phyloP scores from a whole-genome alignment of 2,329 filamentous ascomycete species.

The Alternaria sp. region DNA sequence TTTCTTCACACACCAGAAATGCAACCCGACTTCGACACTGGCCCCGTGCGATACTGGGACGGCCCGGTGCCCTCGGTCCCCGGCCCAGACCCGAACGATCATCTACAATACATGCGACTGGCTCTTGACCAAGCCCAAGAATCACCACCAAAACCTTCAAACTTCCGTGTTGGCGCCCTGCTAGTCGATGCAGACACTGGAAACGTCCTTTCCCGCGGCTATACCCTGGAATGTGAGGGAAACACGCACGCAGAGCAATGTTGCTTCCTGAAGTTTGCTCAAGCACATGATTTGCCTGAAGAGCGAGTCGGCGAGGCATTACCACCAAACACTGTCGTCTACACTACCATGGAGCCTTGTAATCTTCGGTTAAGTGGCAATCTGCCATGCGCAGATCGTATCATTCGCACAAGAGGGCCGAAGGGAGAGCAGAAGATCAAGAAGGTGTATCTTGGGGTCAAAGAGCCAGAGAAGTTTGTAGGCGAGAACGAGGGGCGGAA shows the following conservation, averaged over 20 bases:
- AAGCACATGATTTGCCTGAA: conserved; percentile 56
- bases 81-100: conserved; percentile 39
- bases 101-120: conserved; percentile 67
- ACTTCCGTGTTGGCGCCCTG: conserved; percentile 95
- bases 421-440: conserved; percentile 67
- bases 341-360: conserved; percentile 94
- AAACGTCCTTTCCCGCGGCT: conserved; percentile 77
- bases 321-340: conserved; percentile 69
- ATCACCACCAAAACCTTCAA: conserved; percentile 86
- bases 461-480: conserved; percentile 91
- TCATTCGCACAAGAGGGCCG: conserved; percentile 62
- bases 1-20: conserved; percentile 28
- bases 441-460: conserved; percentile 85
- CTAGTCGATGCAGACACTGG: conserved; percentile 69
- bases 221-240: conserved; percentile 86
- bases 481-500: conserved; percentile 77
- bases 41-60: conserved; percentile 34
- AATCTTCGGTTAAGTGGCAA: conserved; percentile 77
- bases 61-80: conserved; percentile 28
- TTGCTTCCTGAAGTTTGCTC: conserved; percentile 77
- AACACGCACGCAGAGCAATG: conserved; percentile 98
- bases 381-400: conserved; percentile 78
- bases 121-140: conserved; percentile 79
- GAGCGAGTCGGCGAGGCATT: conserved; percentile 63
- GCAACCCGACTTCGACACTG: conserved; percentile 25